A percentile compares a stretch with the other conserved stretches of the same genome.
These are phyloP conservation scores for Nemania sp. DNA, from an alignment of 2,329 filamentous ascomycete species.

Conservation along the genomic window DNA sequence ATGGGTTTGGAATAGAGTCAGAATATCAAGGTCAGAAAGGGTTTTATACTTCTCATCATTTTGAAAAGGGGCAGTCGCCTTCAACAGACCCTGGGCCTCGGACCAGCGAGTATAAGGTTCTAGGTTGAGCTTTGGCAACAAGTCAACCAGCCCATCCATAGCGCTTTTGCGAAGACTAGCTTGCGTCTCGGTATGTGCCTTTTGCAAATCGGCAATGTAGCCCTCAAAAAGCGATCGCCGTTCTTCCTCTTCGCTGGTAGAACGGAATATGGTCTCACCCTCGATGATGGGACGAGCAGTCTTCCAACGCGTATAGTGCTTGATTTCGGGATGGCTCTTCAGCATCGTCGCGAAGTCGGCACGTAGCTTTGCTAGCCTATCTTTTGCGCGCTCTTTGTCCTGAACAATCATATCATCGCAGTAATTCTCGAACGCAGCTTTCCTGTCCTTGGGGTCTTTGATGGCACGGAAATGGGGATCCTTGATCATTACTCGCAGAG, in stretches of 20 bases:
- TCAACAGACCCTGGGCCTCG: constrained; percentile 82
- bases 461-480: constrained; percentile 93
- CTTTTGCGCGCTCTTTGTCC: constrained; percentile 93
- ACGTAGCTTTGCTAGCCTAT: constrained; percentile 87
- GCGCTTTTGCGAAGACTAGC: constrained; percentile 74
- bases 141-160: constrained; percentile 78
- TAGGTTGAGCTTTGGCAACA: constrained; percentile 79
- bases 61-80: constrained; percentile 76
- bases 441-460: constrained; percentile 89
- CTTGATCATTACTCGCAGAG: constrained; percentile 82
- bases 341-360: constrained; percentile 96
- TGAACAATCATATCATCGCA: constrained; percentile 85
- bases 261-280: constrained; percentile 92
- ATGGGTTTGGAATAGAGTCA: constrained; percentile 92
- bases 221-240: constrained; percentile 90
- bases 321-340: constrained; percentile 94
- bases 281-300: constrained; percentile 93
- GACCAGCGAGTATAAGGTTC: constrained; percentile 96
- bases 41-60: constrained; percentile 82
- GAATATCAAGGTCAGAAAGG: constrained; percentile 85
- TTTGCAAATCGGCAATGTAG: constrained; percentile 85
- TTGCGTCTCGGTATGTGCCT: constrained; percentile 77
- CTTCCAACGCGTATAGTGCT: constrained; percentile 96
- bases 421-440: constrained; percentile 92
- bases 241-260: constrained; percentile 85